Evolutionary conservation across 345 rosid species (phyloP).

Genomic region (Cardamine occulta): DNA sequence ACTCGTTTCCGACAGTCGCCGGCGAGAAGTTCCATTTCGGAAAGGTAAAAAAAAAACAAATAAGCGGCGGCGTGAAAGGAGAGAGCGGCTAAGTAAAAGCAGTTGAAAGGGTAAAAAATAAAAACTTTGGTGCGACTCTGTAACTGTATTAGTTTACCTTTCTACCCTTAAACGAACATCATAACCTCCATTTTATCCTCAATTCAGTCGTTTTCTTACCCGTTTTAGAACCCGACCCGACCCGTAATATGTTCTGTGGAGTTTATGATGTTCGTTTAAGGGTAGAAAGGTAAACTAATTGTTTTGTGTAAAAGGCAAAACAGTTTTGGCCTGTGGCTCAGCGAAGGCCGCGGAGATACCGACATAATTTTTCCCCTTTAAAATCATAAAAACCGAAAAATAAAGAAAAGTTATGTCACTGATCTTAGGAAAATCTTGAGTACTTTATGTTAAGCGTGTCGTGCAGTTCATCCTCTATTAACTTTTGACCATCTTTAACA

Average conservation of each 20-base stretch:
- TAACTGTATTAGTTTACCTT: constrained; percentile 8
- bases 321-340: constrained; percentile 33
- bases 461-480: neutral
- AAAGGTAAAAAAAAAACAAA: neutral
- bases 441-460: constrained; percentile 10
- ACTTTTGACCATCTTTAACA: neutral
- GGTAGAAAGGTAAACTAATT: too few species aligned
- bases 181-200: constrained; percentile 30
- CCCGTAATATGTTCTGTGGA: neutral
- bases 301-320: constrained; percentile 26
- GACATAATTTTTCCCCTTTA: neutral
- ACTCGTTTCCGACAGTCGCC: constrained; percentile 50
- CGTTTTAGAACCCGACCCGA: constrained; percentile 10
- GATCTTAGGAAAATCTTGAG: neutral
- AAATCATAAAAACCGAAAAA: neutral
- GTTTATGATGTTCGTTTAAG: too few species aligned
- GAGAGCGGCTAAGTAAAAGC: constrained; percentile 34
- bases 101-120: constrained; percentile 37
- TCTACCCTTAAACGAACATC: constrained; percentile 17
- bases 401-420: neutral
- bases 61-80: constrained; percentile 40
- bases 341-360: constrained; percentile 14
- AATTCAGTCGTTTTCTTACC: constrained; percentile 20
- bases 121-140: neutral
- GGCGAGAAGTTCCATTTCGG: constrained; percentile 59